Conservation (phyloP, 179 eudicot genomes). For the Drosera spatulata region DNA sequence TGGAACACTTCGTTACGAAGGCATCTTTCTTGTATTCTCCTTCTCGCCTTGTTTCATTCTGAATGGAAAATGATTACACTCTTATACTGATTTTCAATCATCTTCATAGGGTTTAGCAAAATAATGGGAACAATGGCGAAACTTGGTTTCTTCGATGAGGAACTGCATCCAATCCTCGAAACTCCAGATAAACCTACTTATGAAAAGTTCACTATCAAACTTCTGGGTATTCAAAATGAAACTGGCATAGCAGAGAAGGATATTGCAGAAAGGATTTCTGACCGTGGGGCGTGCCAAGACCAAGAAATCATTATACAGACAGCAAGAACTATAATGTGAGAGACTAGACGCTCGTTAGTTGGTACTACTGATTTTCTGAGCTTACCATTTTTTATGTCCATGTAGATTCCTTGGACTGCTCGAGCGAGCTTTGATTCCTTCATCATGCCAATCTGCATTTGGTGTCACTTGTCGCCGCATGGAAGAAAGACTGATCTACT, state of each 20-base stretch:
- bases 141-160: constrained; percentile 63
- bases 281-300: constrained; percentile 52
- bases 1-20: constrained; percentile 95
- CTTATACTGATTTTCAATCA: not conserved
- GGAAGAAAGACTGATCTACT: constrained; percentile 81
- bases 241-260: constrained; percentile 31
- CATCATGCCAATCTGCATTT: constrained; percentile 63
- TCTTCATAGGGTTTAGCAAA: constrained; percentile 61
- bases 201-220: constrained; percentile 39
- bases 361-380: not conserved
- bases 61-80: no score
- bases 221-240: constrained; percentile 34
- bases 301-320: constrained; percentile 45
- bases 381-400: constrained; percentile 5
- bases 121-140: constrained; percentile 79
- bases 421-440: constrained; percentile 50
- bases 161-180: constrained; percentile 33
- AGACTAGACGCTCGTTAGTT: no score
- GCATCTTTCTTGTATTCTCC: constrained; percentile 15
- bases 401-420: constrained; percentile 70
- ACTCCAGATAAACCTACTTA: constrained; percentile 43
- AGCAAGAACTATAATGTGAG: constrained; percentile 80
- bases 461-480: constrained; percentile 73
- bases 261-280: constrained; percentile 43
- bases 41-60: constrained; percentile 1